Base-by-base conservation (phyloP, 2,329 filamentous ascomycete genomes). In the Penicillium sclerotigenum region DNA sequence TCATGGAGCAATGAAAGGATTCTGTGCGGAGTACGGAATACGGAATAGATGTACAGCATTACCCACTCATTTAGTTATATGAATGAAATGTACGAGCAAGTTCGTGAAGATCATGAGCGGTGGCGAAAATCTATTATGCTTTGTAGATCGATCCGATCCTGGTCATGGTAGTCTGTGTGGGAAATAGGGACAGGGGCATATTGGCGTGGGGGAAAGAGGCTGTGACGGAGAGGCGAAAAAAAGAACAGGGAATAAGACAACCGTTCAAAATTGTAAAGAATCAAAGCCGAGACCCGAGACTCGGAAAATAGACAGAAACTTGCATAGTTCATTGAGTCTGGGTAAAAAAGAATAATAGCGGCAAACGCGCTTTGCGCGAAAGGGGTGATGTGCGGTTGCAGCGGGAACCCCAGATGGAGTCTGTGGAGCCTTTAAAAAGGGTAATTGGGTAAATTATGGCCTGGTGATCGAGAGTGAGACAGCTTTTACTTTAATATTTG, bases 331-430 rank as follows among this genome's bases (percentile, higher is more conserved):
- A 40, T 10, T 2, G 13, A 14, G 26, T 34, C 34, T 16, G 28
- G 42, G 33, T 33, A 38, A 20, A 20, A 38, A 48, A 40, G 14
- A 58, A 34, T 54, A 59, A 52, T 48, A 59, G 71, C 72, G 72
- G 71, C 68, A 74, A 74, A 66, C 72, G 72, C 72, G 72, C 71
- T 69, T 70, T 69, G 55, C 68, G 69, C 65, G 66, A 69, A 61
- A 64, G 64, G 47, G 60, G 53, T 11, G 47, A 49, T 50, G 36
- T 57, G 70, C 70, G 69, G 68, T 69, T 71, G 63, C 65, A 69
- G 70, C 68, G 68, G 67, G 65, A 68, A 62, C 69, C 67, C 68
- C 67, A 64, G 67, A 68, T 62, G 59, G 47, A 52, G 26, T 46
- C 26, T 24, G 57, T 60, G 54, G 61, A 60, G 60, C 52, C 51